Evolutionary conservation across 192 early-diverging fungal genomes (phyloP).

Genomic region (Gorgonomyces haynaldii): DNA sequence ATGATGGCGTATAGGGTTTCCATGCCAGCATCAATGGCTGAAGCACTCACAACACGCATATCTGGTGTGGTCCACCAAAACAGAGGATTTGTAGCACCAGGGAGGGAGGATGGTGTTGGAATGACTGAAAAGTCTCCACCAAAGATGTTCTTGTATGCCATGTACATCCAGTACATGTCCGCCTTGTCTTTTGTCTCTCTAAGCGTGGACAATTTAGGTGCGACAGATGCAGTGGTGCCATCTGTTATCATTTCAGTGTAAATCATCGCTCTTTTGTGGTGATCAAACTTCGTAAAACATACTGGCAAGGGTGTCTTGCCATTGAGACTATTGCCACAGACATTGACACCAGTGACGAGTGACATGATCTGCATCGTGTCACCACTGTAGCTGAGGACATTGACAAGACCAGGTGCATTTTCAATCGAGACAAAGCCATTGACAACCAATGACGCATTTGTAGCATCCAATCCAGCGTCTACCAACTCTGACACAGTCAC

Average conservation of each 20-base stretch:
- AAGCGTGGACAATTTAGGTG: too few species aligned
- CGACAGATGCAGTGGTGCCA: not conserved
- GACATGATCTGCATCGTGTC: not conserved
- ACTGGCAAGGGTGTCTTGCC: not conserved
- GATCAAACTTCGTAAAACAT: not conserved
- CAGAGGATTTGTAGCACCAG: not conserved
- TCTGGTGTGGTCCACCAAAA: not conserved
- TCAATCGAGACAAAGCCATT: too few species aligned
- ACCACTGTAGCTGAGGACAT: not conserved
- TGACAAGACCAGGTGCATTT: not conserved
- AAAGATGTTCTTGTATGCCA: not conserved
- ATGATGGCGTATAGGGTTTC: not conserved
- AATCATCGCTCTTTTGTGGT: not conserved
- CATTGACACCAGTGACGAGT: not conserved
- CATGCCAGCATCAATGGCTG: not conserved
- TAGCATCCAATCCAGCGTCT: too few species aligned
- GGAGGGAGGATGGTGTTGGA: not conserved
- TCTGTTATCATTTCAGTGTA: not conserved
- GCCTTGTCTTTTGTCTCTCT: too few species aligned
- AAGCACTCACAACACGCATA: too few species aligned
- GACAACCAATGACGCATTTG: too few species aligned
- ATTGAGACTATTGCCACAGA: too few species aligned
- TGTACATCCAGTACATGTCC: not conserved
- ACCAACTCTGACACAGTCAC: not conserved
- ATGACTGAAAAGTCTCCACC: not conserved